Evolutionary conservation across 2,329 filamentous ascomycete genomes (phyloP), one percentile per base, ranked within the genome.

Genomic region (Penicillium sp.): DNA sequence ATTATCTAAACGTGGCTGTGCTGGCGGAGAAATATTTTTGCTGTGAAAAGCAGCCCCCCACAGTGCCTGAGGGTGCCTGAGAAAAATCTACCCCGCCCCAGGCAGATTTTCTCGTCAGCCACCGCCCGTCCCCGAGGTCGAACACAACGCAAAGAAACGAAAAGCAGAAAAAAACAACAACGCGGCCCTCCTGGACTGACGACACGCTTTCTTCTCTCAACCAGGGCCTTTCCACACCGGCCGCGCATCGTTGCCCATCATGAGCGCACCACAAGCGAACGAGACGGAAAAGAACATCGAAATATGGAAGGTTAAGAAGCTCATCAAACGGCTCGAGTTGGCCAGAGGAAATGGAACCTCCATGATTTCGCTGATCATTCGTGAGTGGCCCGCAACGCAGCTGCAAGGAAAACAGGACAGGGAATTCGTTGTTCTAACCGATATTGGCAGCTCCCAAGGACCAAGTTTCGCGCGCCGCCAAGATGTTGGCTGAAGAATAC

Each of bases 401-500:
- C n/a, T 20, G 8, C 26, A 8, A 35, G 14, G 30, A 35, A 14
- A 35, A 9, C 14, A 20, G 6, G 18, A 11, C 7, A 21, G 40
- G 18, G 33, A 46, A 47, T 43, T 35, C 3, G 47, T 43, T 28
- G 49, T 8, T 28, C 62, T 69, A 62, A 71, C 65, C 48, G 58
- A 47, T 47, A 33, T 40, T 45, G 64, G 59, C 69, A 95, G 91
- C 94, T 60, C 94, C 94, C 66, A 99, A 99, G 85, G 92, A 97
- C 77, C 94, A 99, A 79, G 85, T 99, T 63, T 97, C 94, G 47
- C 88, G 92, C 70, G 89, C 90, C 55, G 90, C 94, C 60, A 97
- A 97, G 84, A 99, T 99, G 94, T 89, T 99, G 87, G 95, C 95
- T 81, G 94, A 99, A 97, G 92, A 96, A 90, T 96, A 94, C 73